Conservation (phyloP, 2,329 filamentous ascomycete species). For the Venturia nashicola region DNA sequence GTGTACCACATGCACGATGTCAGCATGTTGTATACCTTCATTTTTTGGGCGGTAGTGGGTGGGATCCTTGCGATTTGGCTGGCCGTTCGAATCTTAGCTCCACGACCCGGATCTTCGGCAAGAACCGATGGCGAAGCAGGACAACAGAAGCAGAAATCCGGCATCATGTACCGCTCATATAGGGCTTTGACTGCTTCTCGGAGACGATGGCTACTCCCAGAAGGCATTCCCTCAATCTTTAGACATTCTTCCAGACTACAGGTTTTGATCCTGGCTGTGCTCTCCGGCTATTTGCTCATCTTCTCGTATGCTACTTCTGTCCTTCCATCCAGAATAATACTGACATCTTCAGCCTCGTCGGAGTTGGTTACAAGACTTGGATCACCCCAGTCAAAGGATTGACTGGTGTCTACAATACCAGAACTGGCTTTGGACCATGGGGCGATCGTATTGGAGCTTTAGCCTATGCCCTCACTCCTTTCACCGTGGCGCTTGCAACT, state of each 20-base stretch:
- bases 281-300: conserved; percentile 51
- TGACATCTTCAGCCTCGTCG: conserved; percentile 38
- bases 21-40: conserved; percentile 43
- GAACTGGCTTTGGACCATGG: conserved; percentile 54
- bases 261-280: conserved; percentile 44
- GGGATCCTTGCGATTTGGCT: conserved; percentile 34
- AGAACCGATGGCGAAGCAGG: conserved; percentile 14
- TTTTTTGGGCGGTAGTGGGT: conserved; percentile 43
- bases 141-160: conserved; percentile 15
- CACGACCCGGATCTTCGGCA: conserved; percentile 14
- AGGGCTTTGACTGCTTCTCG: conserved; percentile 28
- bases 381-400: conserved; percentile 51
- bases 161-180: conserved; percentile 17
- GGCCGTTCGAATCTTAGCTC: conserved; percentile 21
- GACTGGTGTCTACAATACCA: conserved; percentile 47
- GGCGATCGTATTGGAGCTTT: conserved; percentile 57
- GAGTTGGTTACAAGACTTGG: conserved; percentile 57
- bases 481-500: conserved; percentile 54
- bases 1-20: conserved; percentile 43
- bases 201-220: conserved; percentile 47
- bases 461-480: conserved; percentile 61
- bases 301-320: conserved; percentile 37
- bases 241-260: conserved; percentile 58
- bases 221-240: conserved; percentile 46
- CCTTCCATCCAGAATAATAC: conserved; percentile 5